Base-by-base conservation (phyloP, 305 asterid genomes). In the Fraxinus dipetala region DNA sequence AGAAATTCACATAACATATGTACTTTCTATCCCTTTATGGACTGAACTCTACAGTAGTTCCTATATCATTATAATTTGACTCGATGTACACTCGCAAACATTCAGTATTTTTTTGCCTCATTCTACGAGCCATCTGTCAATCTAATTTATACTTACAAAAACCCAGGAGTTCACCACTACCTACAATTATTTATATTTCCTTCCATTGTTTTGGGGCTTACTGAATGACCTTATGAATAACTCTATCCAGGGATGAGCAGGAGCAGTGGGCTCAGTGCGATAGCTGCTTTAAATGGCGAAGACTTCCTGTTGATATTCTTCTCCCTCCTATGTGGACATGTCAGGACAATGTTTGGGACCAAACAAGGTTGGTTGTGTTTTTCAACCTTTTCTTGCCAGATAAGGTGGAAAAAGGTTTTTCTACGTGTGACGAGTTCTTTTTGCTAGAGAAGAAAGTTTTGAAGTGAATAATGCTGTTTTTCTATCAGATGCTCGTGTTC, bases 261-360 rank as follows among this genome's bases (percentile, higher is more conserved):
- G 98, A 95, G 85, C 99, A 95, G 86, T 95, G 98, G 99, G 84
- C 91, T 87, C 98, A 92, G 82, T 95, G 99, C 61, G 97, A 95
- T 85, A 86, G 85, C 86, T 95, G 99, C 90, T 90, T 84, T 30
- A 93, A 91, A 85, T 95, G 97, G 98, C 88, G 98, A 83, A 92
- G 91, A 85, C 76, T 95, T 81, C 94, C 97, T 2, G 81, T 87
- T 67, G 94, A 91, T 89, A 80, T 91, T 85, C 93, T 94, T 83
- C 94, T 95, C 78, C 98, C 99, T 78, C 88, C 97, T 78, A 90
- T 87, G 85, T 95, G 99, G 99, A 90, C 91, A 86, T 95, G 99
- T 76, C 91, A 86, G 82, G 97, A 93, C 67, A 90, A 91, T 79
- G 84, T 82, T 73, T 81, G 84, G 82, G 92, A 92, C 82, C 88